These are phyloP conservation scores for Parsonsia alboflavescens DNA, from an alignment of 257 asterid species.

Conservation along the genomic window DNA sequence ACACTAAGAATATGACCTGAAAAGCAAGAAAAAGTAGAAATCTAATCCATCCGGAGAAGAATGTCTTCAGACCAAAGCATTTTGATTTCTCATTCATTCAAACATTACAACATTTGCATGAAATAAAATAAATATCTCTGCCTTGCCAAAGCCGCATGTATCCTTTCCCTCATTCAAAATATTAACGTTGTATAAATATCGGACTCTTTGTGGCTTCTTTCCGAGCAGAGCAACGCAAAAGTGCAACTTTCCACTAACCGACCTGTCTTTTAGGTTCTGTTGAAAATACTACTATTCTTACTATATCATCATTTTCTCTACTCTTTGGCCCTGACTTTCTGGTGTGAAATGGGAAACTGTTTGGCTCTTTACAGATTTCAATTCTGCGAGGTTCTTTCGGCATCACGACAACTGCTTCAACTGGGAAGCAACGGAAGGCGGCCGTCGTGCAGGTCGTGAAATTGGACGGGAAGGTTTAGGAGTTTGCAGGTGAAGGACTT, in stretches of 20 bases:
- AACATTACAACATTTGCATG: background rate
- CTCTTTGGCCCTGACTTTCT: background rate
- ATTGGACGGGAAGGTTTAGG: conserved; percentile 30
- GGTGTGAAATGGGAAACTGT: conserved; percentile 23
- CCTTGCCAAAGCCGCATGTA: background rate
- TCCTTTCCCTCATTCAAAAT: too few species aligned
- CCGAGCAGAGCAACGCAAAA: conserved; percentile 21
- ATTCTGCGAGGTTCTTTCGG: background rate
- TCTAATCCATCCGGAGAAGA: too few species aligned
- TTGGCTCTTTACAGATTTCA: conserved; percentile 1
- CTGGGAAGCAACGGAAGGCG: conserved; percentile 8
- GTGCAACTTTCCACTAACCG: conserved; percentile 43
- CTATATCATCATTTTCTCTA: background rate
- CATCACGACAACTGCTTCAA: conserved; percentile 4
- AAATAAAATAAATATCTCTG: background rate
- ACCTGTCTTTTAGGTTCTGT: conserved; percentile 42
- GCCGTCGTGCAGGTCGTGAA: conserved; percentile 24
- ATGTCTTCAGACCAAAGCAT: background rate
- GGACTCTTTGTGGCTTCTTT: too few species aligned
- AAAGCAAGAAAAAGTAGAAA: background rate
- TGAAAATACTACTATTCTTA: conserved; percentile 19
- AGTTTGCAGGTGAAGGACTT: conserved; percentile 34
- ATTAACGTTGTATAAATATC: too few species aligned
- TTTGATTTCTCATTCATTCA: background rate
- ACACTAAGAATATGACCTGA: background rate